Evolutionary conservation across 140 eudicot species (phyloP).

Genomic region (Erigeron philadelphicus): DNA sequence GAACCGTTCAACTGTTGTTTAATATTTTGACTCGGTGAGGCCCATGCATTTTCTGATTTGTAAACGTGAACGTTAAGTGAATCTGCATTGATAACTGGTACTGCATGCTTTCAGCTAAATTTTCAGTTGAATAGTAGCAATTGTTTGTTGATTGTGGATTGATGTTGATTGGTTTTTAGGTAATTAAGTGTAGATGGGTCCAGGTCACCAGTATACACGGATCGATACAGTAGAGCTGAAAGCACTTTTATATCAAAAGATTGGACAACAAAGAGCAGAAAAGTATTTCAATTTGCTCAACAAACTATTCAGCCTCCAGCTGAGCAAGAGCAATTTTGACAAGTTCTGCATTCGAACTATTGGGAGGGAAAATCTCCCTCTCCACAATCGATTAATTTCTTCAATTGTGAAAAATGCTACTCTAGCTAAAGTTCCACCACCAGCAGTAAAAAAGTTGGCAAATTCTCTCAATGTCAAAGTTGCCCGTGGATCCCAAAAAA

Average conservation of each 20-base stretch:
- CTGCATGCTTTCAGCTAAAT: not conserved
- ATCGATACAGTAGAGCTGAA: conserved; percentile 52
- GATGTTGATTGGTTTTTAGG: conserved; percentile 32
- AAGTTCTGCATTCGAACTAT: conserved; percentile 49
- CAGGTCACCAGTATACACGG: conserved; percentile 50
- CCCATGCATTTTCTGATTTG: not conserved
- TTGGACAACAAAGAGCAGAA: conserved; percentile 69
- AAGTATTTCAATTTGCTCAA: conserved; percentile 57
- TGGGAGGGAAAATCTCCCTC: conserved; percentile 64
- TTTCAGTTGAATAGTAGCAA: conserved; percentile 1
- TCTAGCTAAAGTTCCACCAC: conserved; percentile 59
- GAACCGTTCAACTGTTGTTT: not conserved
- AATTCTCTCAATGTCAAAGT: conserved; percentile 39
- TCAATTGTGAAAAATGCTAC: conserved; percentile 51
- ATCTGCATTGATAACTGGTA: not conserved
- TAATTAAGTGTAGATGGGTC: conserved; percentile 42
- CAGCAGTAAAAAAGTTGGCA: conserved; percentile 31
- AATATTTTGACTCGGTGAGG: not conserved
- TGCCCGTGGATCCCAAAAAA: conserved; percentile 35
- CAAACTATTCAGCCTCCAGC: conserved; percentile 40
- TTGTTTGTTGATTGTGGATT: conserved; percentile 4
- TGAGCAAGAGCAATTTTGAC: conserved; percentile 51
- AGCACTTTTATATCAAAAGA: conserved; percentile 43
- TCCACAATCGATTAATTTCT: conserved; percentile 60
- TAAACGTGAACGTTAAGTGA: not conserved